Evolutionary conservation across 1,284 basidiomycete genomes (phyloP).

Genomic region (Rhizoctonia solani): DNA sequence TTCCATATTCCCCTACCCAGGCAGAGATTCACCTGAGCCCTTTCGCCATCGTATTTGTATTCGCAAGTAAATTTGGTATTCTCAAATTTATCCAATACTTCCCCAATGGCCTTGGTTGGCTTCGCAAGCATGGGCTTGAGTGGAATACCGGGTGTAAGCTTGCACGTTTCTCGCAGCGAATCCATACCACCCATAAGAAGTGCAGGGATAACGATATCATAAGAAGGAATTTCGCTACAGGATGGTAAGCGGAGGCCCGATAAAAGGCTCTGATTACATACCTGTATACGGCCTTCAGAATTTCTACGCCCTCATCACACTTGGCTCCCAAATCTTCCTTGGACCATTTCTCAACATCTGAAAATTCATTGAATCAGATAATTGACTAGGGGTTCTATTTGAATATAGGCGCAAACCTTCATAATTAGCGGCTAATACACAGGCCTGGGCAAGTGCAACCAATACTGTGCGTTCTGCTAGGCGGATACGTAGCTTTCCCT

Average conservation of each 20-base stretch:
- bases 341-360: constrained; percentile 75
- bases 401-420: constrained; percentile 52
- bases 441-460: constrained; percentile 85
- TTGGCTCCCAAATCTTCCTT: constrained; percentile 72
- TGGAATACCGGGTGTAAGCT: constrained; percentile 89
- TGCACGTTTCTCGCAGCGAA: constrained; percentile 74
- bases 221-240: constrained; percentile 86
- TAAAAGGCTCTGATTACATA: constrained; percentile 44
- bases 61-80: constrained; percentile 96
- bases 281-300: constrained; percentile 93
- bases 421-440: constrained; percentile 77
- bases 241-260: background rate
- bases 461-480: constrained; percentile 94
- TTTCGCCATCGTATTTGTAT: constrained; percentile 99
- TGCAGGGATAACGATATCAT: constrained; percentile 93
- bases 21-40: constrained; percentile 80
- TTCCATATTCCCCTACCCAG: no score
- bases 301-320: constrained; percentile 78
- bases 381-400: background rate
- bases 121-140: constrained; percentile 99
- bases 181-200: constrained; percentile 80
- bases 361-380: constrained; percentile 10
- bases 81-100: constrained; percentile 97
- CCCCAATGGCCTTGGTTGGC: constrained; percentile 98
- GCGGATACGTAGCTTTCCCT: constrained; percentile 97